Percentiles rank a stretch among this genome's conserved stretches.
Conservation (phyloP, 306 rosid genomes). For the Rosa chinensis region DNA sequence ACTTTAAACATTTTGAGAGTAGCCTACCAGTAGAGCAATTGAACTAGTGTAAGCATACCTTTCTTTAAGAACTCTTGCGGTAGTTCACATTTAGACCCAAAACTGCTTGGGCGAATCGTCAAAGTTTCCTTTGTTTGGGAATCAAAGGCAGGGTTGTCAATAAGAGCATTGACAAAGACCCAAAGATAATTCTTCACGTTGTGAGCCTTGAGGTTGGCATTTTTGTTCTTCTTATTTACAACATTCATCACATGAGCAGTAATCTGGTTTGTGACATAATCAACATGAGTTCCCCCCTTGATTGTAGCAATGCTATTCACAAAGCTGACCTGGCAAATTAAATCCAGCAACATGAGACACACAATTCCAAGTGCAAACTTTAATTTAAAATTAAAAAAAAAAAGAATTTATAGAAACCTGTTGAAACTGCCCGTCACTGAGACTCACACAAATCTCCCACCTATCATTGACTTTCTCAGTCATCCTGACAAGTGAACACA, state of each 20-base stretch:
- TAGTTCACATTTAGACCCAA: conserved; percentile 87
- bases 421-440: conserved; percentile 94
- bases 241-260: conserved; percentile 67
- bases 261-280: conserved; percentile 75
- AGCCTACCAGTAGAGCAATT: background rate
- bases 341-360: background rate
- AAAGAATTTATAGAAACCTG: conserved; percentile 48
- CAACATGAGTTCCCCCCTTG: conserved; percentile 98
- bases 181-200: conserved; percentile 88
- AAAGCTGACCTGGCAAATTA: conserved; percentile 74
- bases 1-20: background rate
- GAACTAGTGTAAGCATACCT: conserved; percentile 37
- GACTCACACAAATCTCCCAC: conserved; percentile 87
- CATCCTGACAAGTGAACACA: conserved; percentile 40
- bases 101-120: conserved; percentile 75
- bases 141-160: conserved; percentile 96
- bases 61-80: conserved; percentile 71
- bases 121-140: conserved; percentile 96
- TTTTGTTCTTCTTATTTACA: conserved; percentile 92
- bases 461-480: conserved; percentile 73
- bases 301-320: conserved; percentile 81
- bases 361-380: background rate
- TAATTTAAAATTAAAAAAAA: conserved; percentile 10
- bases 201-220: conserved; percentile 87
- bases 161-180: conserved; percentile 92